Conservation (phyloP, 495 filamentous ascomycete species). For the Thermothielavioides terrestris region DNA sequence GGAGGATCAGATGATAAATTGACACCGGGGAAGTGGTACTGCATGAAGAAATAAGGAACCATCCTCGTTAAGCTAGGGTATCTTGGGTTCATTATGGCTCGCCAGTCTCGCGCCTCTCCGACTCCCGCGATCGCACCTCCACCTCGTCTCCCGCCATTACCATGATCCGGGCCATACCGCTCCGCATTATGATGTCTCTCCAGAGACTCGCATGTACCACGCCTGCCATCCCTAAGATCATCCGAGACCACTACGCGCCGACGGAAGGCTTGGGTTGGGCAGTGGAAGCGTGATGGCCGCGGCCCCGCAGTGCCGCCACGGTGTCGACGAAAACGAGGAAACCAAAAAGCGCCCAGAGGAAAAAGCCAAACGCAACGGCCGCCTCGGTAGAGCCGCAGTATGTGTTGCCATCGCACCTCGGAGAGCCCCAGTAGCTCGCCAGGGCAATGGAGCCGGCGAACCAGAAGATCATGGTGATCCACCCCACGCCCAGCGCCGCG, state of each 20-base stretch:
- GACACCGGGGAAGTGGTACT: background rate
- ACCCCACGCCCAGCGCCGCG: slow-evolving; percentile 55
- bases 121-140: background rate
- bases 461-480: slow-evolving; percentile 78
- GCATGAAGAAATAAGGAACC: background rate
- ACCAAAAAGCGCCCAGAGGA: slow-evolving; percentile 36
- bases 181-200: background rate
- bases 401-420: slow-evolving; percentile 20
- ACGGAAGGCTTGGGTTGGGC: slow-evolving; percentile 23
- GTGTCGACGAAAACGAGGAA: slow-evolving; percentile 31
- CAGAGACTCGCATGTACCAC: background rate
- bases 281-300: slow-evolving; percentile 20
- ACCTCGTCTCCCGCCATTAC: background rate
- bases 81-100: background rate
- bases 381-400: slow-evolving; percentile 37
- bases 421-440: slow-evolving; percentile 49
- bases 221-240: background rate
- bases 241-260: slow-evolving; percentile 16
- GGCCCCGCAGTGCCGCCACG: slow-evolving; percentile 23
- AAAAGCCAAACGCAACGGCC: slow-evolving; percentile 40
- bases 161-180: background rate
- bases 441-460: slow-evolving; percentile 74
- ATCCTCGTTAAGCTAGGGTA: background rate
- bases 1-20: slow-evolving; percentile 1
- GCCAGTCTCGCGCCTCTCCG: background rate